A percentile compares a stretch with the other conserved stretches of the same genome.
Evolutionary conservation across 2,329 filamentous ascomycete genomes (phyloP).

Genomic region (Colletotrichum sp.): DNA sequence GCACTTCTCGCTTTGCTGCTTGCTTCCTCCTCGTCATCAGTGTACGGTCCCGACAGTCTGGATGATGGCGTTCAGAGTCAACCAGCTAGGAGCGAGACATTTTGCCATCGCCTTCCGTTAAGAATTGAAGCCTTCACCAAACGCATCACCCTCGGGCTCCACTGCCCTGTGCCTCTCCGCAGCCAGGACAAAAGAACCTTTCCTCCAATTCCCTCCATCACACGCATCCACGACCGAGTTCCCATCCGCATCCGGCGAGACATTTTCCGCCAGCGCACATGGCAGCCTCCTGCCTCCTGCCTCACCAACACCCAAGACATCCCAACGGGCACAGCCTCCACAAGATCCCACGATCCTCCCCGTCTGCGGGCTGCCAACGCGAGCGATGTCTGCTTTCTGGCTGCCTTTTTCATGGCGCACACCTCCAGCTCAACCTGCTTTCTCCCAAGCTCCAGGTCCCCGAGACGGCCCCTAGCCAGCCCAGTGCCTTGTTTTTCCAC

Average conservation of each 20-base stretch:
- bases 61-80: slow-evolving; percentile 2
- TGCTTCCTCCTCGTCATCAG: slow-evolving; percentile 9
- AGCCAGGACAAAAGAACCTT: background rate
- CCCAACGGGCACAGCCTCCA: slow-evolving; percentile 20
- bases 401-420: background rate
- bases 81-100: slow-evolving; percentile 6
- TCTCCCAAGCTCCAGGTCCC: slow-evolving; percentile 12
- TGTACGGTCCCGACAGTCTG: slow-evolving; percentile 8
- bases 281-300: slow-evolving; percentile 15
- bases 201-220: background rate
- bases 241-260: slow-evolving; percentile 14
- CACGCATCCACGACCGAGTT: background rate
- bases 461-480: background rate
- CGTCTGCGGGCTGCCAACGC: background rate
- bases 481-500: background rate
- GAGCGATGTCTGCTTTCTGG: background rate
- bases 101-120: background rate
- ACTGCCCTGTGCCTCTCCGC: background rate
- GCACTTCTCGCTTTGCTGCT: background rate
- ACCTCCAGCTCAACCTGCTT: background rate
- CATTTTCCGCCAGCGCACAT: slow-evolving; percentile 11
- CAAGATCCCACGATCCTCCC: slow-evolving; percentile 4
- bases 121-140: background rate
- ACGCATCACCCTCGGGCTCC: background rate
- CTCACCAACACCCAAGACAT: background rate